Percentiles rank a stretch among this genome's conserved stretches.
phyloP scores from a whole-genome alignment of 192 early-diverging fungal species.

The Mortierella alpina region DNA sequence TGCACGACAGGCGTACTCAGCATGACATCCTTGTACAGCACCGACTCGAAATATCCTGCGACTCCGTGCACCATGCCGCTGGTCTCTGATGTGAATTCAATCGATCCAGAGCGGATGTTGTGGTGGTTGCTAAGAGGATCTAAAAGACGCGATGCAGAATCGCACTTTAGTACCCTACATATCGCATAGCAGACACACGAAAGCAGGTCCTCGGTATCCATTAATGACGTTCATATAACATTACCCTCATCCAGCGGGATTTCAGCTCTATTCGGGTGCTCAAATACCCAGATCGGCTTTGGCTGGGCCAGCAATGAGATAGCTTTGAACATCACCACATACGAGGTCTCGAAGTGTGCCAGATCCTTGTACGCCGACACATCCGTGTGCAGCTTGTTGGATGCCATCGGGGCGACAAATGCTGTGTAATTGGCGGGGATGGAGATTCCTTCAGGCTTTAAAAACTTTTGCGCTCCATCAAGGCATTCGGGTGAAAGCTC shows the following conservation, averaged over 20 bases:
- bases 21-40: conserved; percentile 86
- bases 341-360: conserved; percentile 88
- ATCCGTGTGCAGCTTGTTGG: conserved; percentile 82
- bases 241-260: conserved; percentile 51
- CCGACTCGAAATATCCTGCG: conserved; percentile 96
- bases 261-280: conserved; percentile 73
- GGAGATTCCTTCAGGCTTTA: conserved; percentile 84
- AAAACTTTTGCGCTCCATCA: conserved; percentile 86
- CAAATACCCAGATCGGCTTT: conserved; percentile 83
- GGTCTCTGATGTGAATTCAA: conserved; percentile 64
- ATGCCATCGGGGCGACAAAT: conserved; percentile 89
- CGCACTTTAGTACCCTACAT: background rate
- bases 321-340: conserved; percentile 96
- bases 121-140: conserved; percentile 77
- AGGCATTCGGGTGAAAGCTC: conserved; percentile 99
- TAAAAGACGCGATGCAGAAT: background rate
- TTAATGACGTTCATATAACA: background rate
- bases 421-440: conserved; percentile 91
- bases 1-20: conserved; percentile 45
- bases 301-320: conserved; percentile 76
- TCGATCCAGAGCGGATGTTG: conserved; percentile 72
- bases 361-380: conserved; percentile 75
- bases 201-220: background rate
- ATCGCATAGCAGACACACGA: no score
- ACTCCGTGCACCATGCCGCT: conserved; percentile 88